Percentiles rank a stretch among this genome's conserved stretches.
Evolutionary conservation across 176 grass and related monocot genomes (phyloP).

Genomic region (Hyparrhenia diplandra): DNA sequence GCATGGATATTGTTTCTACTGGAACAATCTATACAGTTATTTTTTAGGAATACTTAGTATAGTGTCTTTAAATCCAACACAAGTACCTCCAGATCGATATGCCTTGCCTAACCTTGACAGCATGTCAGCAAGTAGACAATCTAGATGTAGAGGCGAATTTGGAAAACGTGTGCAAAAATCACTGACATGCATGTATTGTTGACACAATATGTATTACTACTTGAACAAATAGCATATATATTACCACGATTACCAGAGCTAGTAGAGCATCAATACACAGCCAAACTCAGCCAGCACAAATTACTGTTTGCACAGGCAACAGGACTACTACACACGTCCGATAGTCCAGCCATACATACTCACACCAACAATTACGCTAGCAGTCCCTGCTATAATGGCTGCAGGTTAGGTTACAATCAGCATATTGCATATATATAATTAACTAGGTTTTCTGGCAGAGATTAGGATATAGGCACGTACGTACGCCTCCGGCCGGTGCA

Average conservation of each 20-base stretch:
- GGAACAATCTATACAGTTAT: background rate
- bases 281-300: slow-evolving; percentile 7
- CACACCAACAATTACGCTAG: background rate
- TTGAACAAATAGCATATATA: slow-evolving; percentile 30
- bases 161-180: background rate
- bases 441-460: slow-evolving; percentile 23
- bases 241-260: slow-evolving; percentile 9
- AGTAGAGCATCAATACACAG: background rate
- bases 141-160: no score
- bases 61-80: no score
- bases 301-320: slow-evolving; percentile 17
- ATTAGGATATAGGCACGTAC: background rate
- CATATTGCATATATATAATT: no score
- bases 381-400: slow-evolving; percentile 19
- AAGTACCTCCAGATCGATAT: no score
- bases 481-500: slow-evolving; percentile 11
- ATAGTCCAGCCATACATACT: no score
- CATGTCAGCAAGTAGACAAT: no score
- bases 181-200: background rate
- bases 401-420: slow-evolving; percentile 27
- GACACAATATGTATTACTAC: background rate
- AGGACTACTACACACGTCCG: slow-evolving; percentile 13
- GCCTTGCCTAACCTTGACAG: no score
- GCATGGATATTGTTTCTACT: background rate
- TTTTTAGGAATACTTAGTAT: background rate